Evolutionary conservation across 805 yeast genomes (phyloP).

Genomic region (Yarrowia sp.): DNA sequence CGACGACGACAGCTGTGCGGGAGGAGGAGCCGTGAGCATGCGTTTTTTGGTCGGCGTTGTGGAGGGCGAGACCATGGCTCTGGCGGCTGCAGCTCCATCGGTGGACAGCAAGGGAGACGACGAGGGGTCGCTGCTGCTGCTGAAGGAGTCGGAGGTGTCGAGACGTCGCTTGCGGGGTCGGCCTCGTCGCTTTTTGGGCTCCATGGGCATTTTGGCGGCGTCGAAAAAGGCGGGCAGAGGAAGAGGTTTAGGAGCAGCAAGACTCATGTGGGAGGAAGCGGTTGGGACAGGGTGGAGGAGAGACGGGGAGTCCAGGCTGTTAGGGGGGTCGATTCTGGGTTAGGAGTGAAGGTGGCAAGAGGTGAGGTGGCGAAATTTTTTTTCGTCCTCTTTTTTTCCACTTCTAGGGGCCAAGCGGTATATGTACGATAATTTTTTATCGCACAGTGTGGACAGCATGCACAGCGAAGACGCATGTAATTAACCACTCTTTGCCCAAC

Average conservation of each 20-base stretch:
- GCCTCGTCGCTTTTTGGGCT: slow-evolving; percentile 5
- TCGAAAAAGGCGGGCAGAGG: slow-evolving; percentile 5
- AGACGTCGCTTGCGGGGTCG: slow-evolving; percentile 11
- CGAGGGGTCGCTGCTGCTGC: neutral
- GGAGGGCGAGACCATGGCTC: neutral
- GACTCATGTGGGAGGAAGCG: neutral
- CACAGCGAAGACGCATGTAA: neutral
- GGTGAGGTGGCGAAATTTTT: neutral
- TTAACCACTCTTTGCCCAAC: neutral
- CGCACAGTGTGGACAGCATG: slow-evolving; percentile 5
- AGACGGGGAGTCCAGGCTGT: neutral
- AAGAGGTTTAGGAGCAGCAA: slow-evolving; percentile 25
- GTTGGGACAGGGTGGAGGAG: neutral
- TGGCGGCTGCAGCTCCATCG: neutral
- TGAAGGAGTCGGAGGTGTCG: slow-evolving; percentile 7
- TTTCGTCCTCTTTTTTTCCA: neutral
- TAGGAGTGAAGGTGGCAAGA: neutral
- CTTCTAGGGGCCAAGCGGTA: neutral
- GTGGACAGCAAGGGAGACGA: slow-evolving; percentile 15
- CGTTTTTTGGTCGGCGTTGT: slow-evolving; percentile 21
- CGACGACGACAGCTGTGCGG: slow-evolving; percentile 11
- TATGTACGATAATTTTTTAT: slow-evolving; percentile 1
- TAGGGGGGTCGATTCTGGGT: neutral
- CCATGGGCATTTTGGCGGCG: neutral
- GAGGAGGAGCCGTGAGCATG: neutral